Percentiles rank a stretch among this genome's conserved stretches.
Conservation (phyloP, 805 yeast species). For the Cyberlindnera saturnus region DNA sequence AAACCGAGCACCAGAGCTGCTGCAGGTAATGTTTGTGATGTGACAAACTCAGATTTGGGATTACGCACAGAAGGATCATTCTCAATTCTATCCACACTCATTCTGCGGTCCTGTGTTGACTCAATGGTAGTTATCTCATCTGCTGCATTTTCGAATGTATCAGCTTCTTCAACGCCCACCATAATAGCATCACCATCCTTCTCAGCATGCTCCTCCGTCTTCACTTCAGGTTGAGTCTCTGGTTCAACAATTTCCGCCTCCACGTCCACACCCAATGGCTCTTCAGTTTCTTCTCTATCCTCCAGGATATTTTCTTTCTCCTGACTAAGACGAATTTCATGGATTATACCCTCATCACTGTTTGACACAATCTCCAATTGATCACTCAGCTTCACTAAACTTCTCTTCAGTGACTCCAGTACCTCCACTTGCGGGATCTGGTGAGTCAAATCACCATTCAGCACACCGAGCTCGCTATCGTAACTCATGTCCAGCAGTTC, state of each 20-base stretch:
- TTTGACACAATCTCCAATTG: constrained; percentile 27
- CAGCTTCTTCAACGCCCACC: neutral
- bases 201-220: neutral
- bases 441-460: constrained; percentile 52
- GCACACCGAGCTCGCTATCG: constrained; percentile 52
- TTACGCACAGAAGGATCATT: constrained; percentile 58
- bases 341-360: constrained; percentile 20
- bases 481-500: constrained; percentile 46
- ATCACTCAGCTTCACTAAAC: constrained; percentile 37
- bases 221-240: neutral
- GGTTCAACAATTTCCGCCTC: constrained; percentile 1
- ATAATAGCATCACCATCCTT: neutral
- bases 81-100: constrained; percentile 29
- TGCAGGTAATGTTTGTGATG: constrained; percentile 60
- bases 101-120: constrained; percentile 6
- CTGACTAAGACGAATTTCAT: constrained; percentile 8
- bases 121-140: neutral
- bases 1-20: constrained; percentile 62
- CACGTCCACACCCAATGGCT: constrained; percentile 1
- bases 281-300: neutral
- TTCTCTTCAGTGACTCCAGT: constrained; percentile 24
- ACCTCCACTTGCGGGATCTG: constrained; percentile 29
- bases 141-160: neutral
- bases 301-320: constrained; percentile 1
- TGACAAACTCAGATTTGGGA: constrained; percentile 72